phyloP scores from a whole-genome alignment of 1,139 yeast species.

The Yamadazyma conglobata region DNA sequence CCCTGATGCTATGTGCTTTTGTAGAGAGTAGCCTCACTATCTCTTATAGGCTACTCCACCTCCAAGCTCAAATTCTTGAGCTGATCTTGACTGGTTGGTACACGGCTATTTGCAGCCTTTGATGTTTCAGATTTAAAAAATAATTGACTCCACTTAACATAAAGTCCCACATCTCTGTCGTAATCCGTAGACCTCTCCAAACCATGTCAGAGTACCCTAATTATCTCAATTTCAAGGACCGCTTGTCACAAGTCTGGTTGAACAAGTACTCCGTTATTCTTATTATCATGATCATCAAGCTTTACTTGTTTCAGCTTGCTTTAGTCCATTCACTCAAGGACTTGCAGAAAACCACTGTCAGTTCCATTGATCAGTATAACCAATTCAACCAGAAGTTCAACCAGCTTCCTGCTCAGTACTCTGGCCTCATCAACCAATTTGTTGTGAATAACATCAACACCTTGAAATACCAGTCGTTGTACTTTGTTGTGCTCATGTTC shows the following conservation, averaged over 20 bases:
- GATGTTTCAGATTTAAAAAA: no score
- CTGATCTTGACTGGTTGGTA: no score
- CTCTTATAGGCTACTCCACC: no score
- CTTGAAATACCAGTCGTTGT: constrained; percentile 40
- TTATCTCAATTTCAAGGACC: constrained; percentile 36
- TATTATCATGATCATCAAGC: constrained; percentile 45
- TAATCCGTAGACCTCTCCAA: no score
- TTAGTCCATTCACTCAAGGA: constrained; percentile 35
- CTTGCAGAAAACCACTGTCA: constrained; percentile 27
- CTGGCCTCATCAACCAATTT: constrained; percentile 50
- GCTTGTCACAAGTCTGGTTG: constrained; percentile 56
- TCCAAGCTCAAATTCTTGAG: no score
- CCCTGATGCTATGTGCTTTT: no score
- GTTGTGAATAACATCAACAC: constrained; percentile 44
- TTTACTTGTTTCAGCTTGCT: constrained; percentile 45
- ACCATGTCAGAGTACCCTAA: constrained; percentile 12
- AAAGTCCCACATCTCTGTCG: no score
- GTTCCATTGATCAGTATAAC: constrained; percentile 10
- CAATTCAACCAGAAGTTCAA: constrained; percentile 12
- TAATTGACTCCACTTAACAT: no score
- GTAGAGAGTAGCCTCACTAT: no score
- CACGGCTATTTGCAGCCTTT: no score
- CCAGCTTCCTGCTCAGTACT: constrained; percentile 31
- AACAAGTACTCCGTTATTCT: constrained; percentile 51
- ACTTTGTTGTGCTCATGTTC: constrained; percentile 35